Evolutionary conservation across 73 alveolate genomes (phyloP).

Genomic region (Paramecium biaurelia): DNA sequence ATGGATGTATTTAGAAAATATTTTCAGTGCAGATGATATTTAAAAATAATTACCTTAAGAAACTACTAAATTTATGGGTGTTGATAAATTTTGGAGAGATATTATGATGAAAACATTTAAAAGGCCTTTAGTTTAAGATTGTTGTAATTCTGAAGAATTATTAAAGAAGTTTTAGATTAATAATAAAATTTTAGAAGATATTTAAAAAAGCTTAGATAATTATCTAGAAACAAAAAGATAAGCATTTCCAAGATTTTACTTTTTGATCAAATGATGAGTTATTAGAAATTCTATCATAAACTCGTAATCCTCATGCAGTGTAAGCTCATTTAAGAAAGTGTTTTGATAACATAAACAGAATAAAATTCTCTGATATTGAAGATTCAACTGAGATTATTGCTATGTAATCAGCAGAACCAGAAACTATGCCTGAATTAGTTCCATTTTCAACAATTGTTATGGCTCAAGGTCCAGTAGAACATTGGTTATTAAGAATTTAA

Average conservation of each 20-base stretch:
- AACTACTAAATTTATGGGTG: conserved; percentile 95
- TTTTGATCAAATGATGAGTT: conserved; percentile 99
- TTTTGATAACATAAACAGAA: conserved; percentile 97
- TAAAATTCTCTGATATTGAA: conserved; percentile 89
- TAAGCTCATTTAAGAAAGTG: conserved; percentile 98
- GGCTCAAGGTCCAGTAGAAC: conserved; percentile 98
- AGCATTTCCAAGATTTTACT: conserved; percentile 99
- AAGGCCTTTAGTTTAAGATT: conserved; percentile 88
- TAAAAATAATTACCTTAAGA: conserved; percentile 98
- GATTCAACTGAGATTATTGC: conserved; percentile 91
- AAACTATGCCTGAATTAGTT: conserved; percentile 81
- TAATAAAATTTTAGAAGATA: conserved; percentile 94
- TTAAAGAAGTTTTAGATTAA: conserved; percentile 88
- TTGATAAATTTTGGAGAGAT: conserved; percentile 99
- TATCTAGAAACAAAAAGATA: conserved; percentile 99
- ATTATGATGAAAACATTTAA: conserved; percentile 93
- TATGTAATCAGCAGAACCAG: conserved; percentile 92
- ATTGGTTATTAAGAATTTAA: conserved; percentile 95
- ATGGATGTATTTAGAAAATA: conserved; percentile 99
- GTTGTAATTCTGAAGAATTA: conserved; percentile 94
- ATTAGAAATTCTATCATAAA: conserved; percentile 97
- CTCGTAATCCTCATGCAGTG: conserved; percentile 97
- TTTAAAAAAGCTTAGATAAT: conserved; percentile 95
- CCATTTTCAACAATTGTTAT: conserved; percentile 86
- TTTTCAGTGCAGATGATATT: conserved; percentile 99